Percentiles rank a stretch among this genome's conserved stretches.
These are phyloP conservation scores for Aspergillus quadricinctus DNA, from an alignment of 2,329 filamentous ascomycete genomes.

Conservation along the genomic window DNA sequence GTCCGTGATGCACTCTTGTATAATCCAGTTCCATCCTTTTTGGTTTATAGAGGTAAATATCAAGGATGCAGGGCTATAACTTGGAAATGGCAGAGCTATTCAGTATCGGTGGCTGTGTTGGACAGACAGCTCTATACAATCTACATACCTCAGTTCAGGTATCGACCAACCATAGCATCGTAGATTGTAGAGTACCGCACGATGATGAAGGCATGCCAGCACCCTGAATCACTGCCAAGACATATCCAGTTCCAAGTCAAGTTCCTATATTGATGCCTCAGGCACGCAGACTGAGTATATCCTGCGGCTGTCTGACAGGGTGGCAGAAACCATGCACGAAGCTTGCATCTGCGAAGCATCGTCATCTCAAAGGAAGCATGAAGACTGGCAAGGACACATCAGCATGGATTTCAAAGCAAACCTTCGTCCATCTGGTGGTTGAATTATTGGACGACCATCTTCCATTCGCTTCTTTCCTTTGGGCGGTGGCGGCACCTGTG, in stretches of 20 bases:
- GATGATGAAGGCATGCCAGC: too few relatives aligned
- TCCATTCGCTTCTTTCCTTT: conserved; percentile 37
- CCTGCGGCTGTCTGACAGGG: too few relatives aligned
- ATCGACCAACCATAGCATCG: too few relatives aligned
- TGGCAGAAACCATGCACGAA: too few relatives aligned
- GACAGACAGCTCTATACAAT: too few relatives aligned
- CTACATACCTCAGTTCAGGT: too few relatives aligned
- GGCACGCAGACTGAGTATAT: not conserved
- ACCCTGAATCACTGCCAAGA: too few relatives aligned
- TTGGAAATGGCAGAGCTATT: too few relatives aligned
- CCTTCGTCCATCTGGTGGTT: not conserved
- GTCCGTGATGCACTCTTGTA: conserved; percentile 3
- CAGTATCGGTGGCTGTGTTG: too few relatives aligned
- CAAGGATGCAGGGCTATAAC: not conserved
- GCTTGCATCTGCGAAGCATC: too few relatives aligned
- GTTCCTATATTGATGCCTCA: not conserved
- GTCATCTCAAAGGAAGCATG: not conserved
- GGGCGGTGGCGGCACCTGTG: conserved; percentile 24
- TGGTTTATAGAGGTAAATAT: not conserved
- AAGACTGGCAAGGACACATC: not conserved
- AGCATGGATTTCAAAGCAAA: not conserved
- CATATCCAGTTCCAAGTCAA: too few relatives aligned
- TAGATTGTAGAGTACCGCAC: too few relatives aligned
- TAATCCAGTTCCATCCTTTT: not conserved
- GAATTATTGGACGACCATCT: conserved; percentile 31